Evolutionary conservation across 176 grass and related monocot genomes (phyloP).

Genomic region (Metroxylon sagu): DNA sequence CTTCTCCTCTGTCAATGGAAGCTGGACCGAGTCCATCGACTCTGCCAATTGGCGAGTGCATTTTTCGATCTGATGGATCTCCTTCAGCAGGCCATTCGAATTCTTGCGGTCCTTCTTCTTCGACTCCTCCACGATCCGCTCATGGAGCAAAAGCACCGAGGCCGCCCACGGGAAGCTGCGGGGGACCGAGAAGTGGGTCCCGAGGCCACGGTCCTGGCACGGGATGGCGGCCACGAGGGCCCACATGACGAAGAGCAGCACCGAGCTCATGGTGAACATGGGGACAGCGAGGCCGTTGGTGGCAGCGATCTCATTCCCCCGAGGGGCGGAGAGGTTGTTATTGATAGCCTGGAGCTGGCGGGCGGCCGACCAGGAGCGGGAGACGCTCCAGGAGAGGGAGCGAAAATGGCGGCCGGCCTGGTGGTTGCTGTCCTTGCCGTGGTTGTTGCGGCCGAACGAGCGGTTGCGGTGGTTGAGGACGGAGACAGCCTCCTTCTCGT

Average conservation of each 20-base stretch:
- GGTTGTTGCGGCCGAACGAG: constrained; percentile 44
- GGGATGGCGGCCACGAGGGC: constrained; percentile 68
- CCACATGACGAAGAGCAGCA: constrained; percentile 58
- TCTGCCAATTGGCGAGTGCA: constrained; percentile 61
- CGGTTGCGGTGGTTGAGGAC: constrained; percentile 54
- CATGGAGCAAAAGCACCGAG: constrained; percentile 35
- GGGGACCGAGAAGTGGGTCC: constrained; percentile 52
- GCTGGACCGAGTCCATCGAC: constrained; percentile 47
- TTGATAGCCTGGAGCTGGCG: constrained; percentile 88
- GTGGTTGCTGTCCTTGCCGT: not conserved
- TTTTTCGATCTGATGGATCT: constrained; percentile 82
- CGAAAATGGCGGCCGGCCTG: constrained; percentile 57
- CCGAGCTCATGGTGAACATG: constrained; percentile 50
- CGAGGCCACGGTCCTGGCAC: constrained; percentile 85
- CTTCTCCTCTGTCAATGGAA: constrained; percentile 50
- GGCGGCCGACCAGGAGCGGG: constrained; percentile 77
- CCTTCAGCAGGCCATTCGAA: constrained; percentile 62
- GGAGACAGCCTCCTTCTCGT: constrained; percentile 49
- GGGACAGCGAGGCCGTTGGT: constrained; percentile 44
- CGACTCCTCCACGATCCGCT: constrained; percentile 72
- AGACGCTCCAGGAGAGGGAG: constrained; percentile 88
- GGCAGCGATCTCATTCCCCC: constrained; percentile 37
- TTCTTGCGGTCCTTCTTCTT: constrained; percentile 84
- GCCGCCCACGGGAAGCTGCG: constrained; percentile 54
- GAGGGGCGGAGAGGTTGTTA: constrained; percentile 46